These are phyloP conservation scores for Podaxis rugospora DNA, from an alignment of 768 basidiomycete genomes.

Conservation along the genomic window DNA sequence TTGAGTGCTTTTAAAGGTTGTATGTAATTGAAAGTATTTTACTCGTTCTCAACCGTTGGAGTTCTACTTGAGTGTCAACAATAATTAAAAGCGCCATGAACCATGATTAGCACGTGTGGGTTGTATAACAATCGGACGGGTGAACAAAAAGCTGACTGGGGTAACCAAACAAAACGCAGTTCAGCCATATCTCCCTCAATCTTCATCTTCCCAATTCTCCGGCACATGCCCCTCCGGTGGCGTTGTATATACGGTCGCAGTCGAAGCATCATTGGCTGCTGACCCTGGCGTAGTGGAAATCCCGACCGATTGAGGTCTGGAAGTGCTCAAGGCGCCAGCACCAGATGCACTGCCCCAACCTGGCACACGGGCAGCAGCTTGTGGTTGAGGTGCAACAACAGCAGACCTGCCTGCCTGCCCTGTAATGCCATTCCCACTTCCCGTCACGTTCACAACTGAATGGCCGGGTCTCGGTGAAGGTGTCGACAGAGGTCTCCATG, in stretches of 20 bases:
- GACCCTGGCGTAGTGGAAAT: not conserved
- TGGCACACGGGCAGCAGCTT: not conserved
- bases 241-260: constrained; percentile 12
- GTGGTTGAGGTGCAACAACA: constrained; percentile 6
- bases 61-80: too few species aligned
- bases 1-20: too few species aligned
- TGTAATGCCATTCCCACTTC: not conserved
- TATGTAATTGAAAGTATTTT: too few species aligned
- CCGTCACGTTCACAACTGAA: not conserved
- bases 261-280: constrained; percentile 1
- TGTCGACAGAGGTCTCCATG: constrained; percentile 10
- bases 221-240: constrained; percentile 20
- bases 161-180: not conserved
- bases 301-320: not conserved
- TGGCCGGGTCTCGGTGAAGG: not conserved
- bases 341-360: not conserved
- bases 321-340: not conserved
- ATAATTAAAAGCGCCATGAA: too few species aligned
- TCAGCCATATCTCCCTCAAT: constrained; percentile 5
- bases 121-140: not conserved
- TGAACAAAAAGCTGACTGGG: not conserved
- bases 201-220: constrained; percentile 35
- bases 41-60: too few species aligned
- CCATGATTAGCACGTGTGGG: too few species aligned
- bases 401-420: not conserved